Evolutionary conservation across 768 basidiomycete genomes (phyloP), one percentile per base, ranked within the genome.

Genomic region (Boletus rubescentipes): DNA sequence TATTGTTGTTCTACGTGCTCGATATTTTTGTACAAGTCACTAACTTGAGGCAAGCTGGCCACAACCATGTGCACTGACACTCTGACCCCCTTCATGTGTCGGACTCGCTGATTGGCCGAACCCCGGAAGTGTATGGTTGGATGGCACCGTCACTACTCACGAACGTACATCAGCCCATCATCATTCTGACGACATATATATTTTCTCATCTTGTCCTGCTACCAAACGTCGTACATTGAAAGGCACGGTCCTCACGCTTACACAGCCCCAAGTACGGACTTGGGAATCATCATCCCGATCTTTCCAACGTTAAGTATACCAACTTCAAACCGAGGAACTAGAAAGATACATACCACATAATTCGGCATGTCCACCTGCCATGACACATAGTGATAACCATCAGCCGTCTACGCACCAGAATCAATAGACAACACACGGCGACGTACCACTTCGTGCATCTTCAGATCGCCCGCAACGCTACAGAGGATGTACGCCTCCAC

Each of bases 331-430:
- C 11, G 29, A 9, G 31, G 14, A 16, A 23, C 42, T n/a, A n/a
- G 7, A 36, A 41, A 49, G 21, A 44, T 15, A 71, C 79, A 51
- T 64, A 84, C 83, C 35, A 84, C 75, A 57, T 82, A 85, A 55
- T 84, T 84, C 11, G 83, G 83, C 83, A 84, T 84, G 56, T 84
- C 83, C 35, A 84, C 81, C 82, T 83, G 18, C 1, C 39, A 30
- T 26, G 21, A 32, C 35, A 36, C 42, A 26, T 26, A 26, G n/a
- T 18, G 4, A 10, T 29, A 8, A 16, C 1, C 29, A 42, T 51
- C 35, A 51, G 36, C 40, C 16, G 26, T 8, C 10, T 21, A 9
- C 23, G 14, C 1, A 30, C 11, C 32, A 29, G 20, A 49, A 23
- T 41, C 4, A 34, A 31, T 16, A 34, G 26, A 18, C 46, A 26